Evolutionary conservation across 1,284 basidiomycete species (phyloP), one percentile per base, ranked within the genome.

Genomic region (Apiotrichum mycotoxinovorans): DNA sequence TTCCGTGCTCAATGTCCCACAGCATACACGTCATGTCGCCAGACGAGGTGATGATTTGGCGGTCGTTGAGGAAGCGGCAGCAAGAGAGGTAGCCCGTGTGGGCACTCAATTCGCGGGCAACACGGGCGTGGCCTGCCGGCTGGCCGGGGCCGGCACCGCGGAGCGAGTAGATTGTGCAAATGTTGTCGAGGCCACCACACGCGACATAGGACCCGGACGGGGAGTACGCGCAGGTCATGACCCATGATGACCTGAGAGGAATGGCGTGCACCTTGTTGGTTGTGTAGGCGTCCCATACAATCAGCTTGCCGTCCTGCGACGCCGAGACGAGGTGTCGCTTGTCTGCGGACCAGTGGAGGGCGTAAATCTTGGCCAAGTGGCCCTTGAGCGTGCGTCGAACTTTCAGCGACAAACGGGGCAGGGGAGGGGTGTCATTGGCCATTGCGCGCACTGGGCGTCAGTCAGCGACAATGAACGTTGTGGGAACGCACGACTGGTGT

Each of bases 1-100:
- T 91, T 64, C 95, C 96, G 27, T 91, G 91, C 77, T 98, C 94
- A 64, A 98, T 91, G 78, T 98, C 95, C 95, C 96, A 98, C 40
- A 98, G 83, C 92, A 98, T 98, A 77, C 96, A 98, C 41, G 93
- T 96, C 94, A 98, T 98, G 78, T 98, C 95, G 60, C 95, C 95
- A 20, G 93, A 97, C 64, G 86, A 88, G 30, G 95, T 98, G 61
- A 98, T 86, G 69, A 98, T 97, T 82, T 98, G 93, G 59, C 94
- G 84, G 79, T 98, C 96, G 73, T 91, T 97, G 80, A 98, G 86
- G 82, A 98, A 98, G 42, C 95, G 87, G 80, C 95, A 98, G 82
- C 95, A 98, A 69, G 87, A 89, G 66, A 98, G 86, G 77, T 98
- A 98, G 34, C 96, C 95, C 18, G 93, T 94, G 78, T 98, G 95